Percentiles rank a stretch among this genome's conserved stretches.
These are phyloP conservation scores for Neurospora sp. DNA, from an alignment of 2,329 filamentous ascomycete species.

Conservation along the genomic window DNA sequence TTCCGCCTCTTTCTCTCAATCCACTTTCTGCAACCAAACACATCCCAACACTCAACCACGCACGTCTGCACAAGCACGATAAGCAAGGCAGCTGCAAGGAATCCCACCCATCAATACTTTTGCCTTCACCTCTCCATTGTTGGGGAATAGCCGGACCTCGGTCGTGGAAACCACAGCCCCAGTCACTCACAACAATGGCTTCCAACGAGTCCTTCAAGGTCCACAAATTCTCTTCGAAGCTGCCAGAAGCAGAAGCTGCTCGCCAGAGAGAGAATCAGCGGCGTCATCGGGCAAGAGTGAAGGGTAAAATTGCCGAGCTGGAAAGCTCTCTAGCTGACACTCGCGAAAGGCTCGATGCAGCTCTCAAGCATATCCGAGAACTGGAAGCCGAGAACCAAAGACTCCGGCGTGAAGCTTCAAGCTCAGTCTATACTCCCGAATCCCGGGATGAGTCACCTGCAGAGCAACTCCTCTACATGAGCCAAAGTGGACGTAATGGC, in stretches of 20 bases:
- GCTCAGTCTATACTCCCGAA: neutral
- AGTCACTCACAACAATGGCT: neutral
- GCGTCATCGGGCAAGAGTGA: conserved; percentile 35
- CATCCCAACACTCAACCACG: neutral
- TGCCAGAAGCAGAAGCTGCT: conserved; percentile 22
- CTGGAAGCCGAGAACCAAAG: conserved; percentile 10
- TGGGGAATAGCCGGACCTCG: neutral
- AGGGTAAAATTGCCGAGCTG: conserved; percentile 28
- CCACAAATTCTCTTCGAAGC: conserved; percentile 20
- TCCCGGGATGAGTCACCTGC: neutral
- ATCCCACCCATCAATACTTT: neutral
- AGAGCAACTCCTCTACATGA: neutral
- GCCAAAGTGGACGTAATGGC: neutral
- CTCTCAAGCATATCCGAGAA: conserved; percentile 10
- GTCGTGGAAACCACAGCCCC: neutral
- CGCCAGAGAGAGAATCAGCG: conserved; percentile 42
- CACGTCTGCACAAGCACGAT: neutral
- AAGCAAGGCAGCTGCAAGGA: neutral
- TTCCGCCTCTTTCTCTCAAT: neutral
- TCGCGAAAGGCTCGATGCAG: conserved; percentile 13
- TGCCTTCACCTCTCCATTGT: neutral
- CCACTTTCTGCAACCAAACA: neutral
- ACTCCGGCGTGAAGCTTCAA: neutral
- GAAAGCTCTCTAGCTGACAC: conserved; percentile 22
- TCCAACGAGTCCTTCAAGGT: conserved; percentile 3